Conservation (phyloP, 1,284 basidiomycete genomes). For the Cutaneotrichosporon dermatis region DNA sequence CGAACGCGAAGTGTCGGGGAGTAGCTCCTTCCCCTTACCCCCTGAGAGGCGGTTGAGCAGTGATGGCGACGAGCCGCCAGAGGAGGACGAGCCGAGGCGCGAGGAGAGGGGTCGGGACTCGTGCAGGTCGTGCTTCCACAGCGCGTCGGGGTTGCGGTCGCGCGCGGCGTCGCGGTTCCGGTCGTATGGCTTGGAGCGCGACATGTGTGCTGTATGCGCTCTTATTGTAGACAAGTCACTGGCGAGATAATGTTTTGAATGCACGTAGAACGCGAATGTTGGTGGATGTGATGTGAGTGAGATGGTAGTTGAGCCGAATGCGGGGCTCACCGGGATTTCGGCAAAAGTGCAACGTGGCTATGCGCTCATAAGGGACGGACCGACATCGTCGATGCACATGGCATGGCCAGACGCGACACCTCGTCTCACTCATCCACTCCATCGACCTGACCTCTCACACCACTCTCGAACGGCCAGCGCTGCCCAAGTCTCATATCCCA, state of each 20-base stretch:
- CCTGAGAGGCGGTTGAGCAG: conserved; percentile 28
- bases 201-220: background rate
- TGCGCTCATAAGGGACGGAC: too few species aligned
- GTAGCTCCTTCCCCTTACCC: conserved; percentile 32
- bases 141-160: conserved; percentile 25
- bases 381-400: too few species aligned
- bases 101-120: conserved; percentile 22
- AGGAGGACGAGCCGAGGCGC: conserved; percentile 12
- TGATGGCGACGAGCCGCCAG: conserved; percentile 11
- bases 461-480: background rate
- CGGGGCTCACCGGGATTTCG: too few species aligned
- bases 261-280: too few species aligned
- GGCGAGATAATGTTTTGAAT: too few species aligned
- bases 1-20: conserved; percentile 8
- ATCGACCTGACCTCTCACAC: background rate
- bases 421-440: background rate
- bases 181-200: conserved; percentile 25
- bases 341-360: too few species aligned
- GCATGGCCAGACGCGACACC: too few species aligned
- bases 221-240: too few species aligned
- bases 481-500: background rate
- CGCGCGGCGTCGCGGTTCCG: conserved; percentile 4
- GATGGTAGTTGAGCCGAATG: too few species aligned
- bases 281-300: too few species aligned
- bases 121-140: conserved; percentile 45